These are phyloP conservation scores for Globisporangium acanthophoron DNA, from an alignment of 352 stramenopile species.

Conservation along the genomic window DNA sequence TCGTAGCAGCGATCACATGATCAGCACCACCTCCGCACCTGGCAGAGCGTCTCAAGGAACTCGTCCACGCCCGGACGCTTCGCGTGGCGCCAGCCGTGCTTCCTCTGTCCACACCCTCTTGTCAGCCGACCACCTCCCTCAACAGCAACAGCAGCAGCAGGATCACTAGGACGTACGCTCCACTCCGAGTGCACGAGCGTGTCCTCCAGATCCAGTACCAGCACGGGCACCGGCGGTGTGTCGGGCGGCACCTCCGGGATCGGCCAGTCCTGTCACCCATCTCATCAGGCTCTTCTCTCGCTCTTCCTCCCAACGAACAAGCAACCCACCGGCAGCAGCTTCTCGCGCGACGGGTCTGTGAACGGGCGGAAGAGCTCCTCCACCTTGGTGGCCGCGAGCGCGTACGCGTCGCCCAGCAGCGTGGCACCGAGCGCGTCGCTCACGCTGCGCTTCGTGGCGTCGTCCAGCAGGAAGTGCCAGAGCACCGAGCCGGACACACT, in stretches of 20 bases:
- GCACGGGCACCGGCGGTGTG: slow-evolving; percentile 71
- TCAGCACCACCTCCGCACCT: slow-evolving; percentile 18
- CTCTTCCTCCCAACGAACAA: neutral
- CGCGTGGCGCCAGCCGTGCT: slow-evolving; percentile 84
- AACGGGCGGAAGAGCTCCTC: slow-evolving; percentile 69
- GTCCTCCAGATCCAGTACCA: slow-evolving; percentile 84
- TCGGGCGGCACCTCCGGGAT: slow-evolving; percentile 73
- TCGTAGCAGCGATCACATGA: neutral
- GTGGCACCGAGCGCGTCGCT: slow-evolving; percentile 44
- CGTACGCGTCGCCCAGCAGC: slow-evolving; percentile 62
- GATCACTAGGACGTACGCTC: slow-evolving; percentile 55
- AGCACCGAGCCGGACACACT: slow-evolving; percentile 56
- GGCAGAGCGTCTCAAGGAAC: slow-evolving; percentile 77
- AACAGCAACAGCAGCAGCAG: neutral
- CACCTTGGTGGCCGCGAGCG: slow-evolving; percentile 48
- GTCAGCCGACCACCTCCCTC: neutral
- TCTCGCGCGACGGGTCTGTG: slow-evolving; percentile 74
- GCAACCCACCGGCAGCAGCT: slow-evolving; percentile 57
- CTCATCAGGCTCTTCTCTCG: neutral
- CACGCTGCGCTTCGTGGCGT: slow-evolving; percentile 40
- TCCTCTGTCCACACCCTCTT: slow-evolving; percentile 34
- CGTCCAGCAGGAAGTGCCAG: slow-evolving; percentile 76
- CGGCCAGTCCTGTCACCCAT: slow-evolving; percentile 52
- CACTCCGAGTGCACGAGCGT: slow-evolving; percentile 86
- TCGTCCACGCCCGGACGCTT: slow-evolving; percentile 84